Evolutionary conservation across 345 rosid species (phyloP).

Genomic region (Rhodamnia rubescens): DNA sequence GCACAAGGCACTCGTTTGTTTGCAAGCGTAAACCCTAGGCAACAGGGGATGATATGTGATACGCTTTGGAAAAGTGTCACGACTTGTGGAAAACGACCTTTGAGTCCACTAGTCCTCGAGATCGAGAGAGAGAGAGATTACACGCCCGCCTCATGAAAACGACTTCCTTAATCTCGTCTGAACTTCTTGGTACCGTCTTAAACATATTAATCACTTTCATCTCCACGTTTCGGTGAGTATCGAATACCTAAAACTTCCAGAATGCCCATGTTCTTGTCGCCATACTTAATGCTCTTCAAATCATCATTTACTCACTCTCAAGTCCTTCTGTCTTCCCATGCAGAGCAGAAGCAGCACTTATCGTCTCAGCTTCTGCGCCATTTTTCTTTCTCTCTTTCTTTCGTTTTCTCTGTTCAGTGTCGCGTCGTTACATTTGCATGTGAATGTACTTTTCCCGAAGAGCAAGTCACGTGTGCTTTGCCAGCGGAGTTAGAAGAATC

Average conservation of each 20-base stretch:
- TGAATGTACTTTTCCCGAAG: constrained; percentile 56
- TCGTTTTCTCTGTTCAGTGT: not conserved
- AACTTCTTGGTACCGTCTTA: not conserved
- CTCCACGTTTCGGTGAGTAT: not conserved
- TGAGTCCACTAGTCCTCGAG: not conserved
- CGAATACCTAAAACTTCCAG: not conserved
- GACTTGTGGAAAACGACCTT: not conserved
- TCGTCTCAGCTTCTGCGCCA: not conserved
- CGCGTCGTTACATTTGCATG: constrained; percentile 33
- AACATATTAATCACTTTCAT: not conserved
- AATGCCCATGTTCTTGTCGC: not conserved
- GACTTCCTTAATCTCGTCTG: not conserved
- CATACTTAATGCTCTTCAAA: not conserved
- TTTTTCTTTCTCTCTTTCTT: not conserved
- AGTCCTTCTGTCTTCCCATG: not conserved
- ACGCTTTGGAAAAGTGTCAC: not conserved
- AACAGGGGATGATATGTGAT: not conserved
- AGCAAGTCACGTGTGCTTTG: constrained; percentile 38
- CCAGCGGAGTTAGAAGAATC: not conserved
- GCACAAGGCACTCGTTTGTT: not conserved
- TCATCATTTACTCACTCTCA: not conserved
- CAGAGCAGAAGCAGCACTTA: not conserved
- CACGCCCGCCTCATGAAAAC: not conserved
- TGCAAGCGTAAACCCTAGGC: not conserved
- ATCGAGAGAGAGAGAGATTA: not conserved